These are phyloP conservation scores for Yamadazyma blattariae DNA, from an alignment of 1,139 yeast genomes.

Conservation along the genomic window DNA sequence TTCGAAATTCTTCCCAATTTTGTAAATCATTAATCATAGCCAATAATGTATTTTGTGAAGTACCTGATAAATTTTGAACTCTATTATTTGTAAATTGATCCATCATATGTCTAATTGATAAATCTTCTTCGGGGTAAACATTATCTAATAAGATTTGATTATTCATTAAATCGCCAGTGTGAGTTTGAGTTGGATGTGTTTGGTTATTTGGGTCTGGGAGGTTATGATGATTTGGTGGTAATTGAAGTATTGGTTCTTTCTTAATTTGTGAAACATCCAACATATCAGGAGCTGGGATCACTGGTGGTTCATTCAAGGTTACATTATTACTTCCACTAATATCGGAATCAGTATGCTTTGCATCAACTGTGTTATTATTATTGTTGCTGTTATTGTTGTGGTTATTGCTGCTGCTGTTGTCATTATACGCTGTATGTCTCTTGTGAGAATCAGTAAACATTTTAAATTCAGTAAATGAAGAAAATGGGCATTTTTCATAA, in stretches of 20 bases:
- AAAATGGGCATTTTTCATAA: constrained; percentile 9
- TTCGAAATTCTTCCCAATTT: constrained; percentile 22
- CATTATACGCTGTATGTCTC: neutral
- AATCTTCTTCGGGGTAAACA: neutral
- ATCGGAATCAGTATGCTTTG: neutral
- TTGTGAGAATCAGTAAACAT: constrained; percentile 5
- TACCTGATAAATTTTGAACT: constrained; percentile 13
- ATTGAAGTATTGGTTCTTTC: too few species aligned
- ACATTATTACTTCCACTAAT: neutral
- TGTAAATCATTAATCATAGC: constrained; percentile 24
- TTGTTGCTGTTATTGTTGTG: too few species aligned
- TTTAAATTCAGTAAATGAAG: constrained; percentile 6
- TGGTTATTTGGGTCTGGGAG: neutral
- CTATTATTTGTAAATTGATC: constrained; percentile 13
- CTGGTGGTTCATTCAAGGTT: neutral
- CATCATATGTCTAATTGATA: neutral
- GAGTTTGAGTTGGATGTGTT: neutral
- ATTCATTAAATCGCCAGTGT: neutral
- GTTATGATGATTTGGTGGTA: too few species aligned
- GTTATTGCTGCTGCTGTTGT: neutral
- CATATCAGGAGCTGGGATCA: too few species aligned
- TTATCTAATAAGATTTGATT: neutral
- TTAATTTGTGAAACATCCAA: too few species aligned
- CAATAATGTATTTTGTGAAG: constrained; percentile 14
- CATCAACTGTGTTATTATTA: neutral